Conservation (phyloP, 106 monocot species). For the Gastrodia elata region DNA sequence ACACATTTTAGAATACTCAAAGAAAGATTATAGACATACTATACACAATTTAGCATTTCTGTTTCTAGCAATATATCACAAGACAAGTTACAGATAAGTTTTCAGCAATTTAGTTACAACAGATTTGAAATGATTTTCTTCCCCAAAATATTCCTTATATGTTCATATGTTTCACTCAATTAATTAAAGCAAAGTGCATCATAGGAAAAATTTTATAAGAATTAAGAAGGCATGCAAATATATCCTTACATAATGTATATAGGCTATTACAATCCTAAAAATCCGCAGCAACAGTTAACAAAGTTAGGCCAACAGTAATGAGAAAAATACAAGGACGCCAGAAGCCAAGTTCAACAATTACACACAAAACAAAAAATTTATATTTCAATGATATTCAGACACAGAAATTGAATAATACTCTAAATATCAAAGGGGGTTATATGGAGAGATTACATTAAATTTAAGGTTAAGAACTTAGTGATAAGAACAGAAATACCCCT, state of each 20-base stretch:
- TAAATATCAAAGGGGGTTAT: background rate
- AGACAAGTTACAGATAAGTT: background rate
- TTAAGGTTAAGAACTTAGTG: background rate
- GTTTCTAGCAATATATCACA: background rate
- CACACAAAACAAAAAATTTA: background rate
- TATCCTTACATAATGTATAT: too few species aligned
- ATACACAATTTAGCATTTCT: background rate
- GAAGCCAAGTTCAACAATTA: background rate
- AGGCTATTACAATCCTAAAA: background rate
- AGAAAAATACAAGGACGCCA: background rate
- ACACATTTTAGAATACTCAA: conserved; percentile 5
- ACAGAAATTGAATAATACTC: background rate
- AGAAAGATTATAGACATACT: background rate
- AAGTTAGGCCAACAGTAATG: background rate
- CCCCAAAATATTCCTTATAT: background rate
- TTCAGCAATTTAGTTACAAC: background rate
- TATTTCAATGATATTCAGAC: background rate
- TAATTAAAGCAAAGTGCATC: background rate
- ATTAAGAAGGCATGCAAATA: background rate
- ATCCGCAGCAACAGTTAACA: background rate
- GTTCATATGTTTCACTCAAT: background rate
- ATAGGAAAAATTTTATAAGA: background rate
- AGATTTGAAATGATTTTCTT: background rate
- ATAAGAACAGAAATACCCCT: background rate
- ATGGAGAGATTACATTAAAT: background rate